Evolutionary conservation across 306 rosid genomes (phyloP), one percentile per base, ranked within the genome.

Genomic region (Dalbergia cultrata): DNA sequence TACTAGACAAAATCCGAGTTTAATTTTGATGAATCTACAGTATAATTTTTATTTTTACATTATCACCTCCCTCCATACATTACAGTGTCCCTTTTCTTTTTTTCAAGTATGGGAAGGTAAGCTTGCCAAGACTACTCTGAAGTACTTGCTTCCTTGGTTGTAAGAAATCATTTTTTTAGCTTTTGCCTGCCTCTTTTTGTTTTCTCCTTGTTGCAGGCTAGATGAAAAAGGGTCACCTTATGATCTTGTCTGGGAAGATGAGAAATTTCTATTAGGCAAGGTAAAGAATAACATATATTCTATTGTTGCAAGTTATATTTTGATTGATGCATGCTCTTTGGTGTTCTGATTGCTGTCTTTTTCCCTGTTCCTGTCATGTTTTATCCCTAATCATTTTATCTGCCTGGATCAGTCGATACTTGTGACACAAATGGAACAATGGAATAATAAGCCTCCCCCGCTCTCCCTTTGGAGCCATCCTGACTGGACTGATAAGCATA

Each of bases 181-280:
- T 74, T 34, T 75, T 52, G 37, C 18, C 56, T 83, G 41, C 3
- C 52, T 74, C 31, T 53, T 86, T 81, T 64, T 59, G 12, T 78
- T 83, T 60, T 77, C 70, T 77, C 49, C 67, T 62, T 75, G 63
- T 49, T 65, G 59, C 86, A 95, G 99, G 88, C 86, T 90, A 70
- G 90, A 90, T 82, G 61, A 71, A 35, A 87, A 88, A 74, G 77
- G 64, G 43, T 26, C 75, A 3, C 86, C 89, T 50, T 95, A 95
- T 84, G 96, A 89, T 87, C 90, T 93, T 78, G 74, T 95, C 59
- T 95, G 99, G 99, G 94, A 93, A 88, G 98, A 93, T 59, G 78
- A 74, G 22, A 80, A 22, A 41, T 83, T 82, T 76, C 80, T 95
- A 56, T 80, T 92, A 4, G 97, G 98, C 78, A 91, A 91, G 96